Evolutionary conservation across 2,329 filamentous ascomycete genomes (phyloP), one percentile per base, ranked within the genome.

Genomic region (Clonostachys chloroleuca): DNA sequence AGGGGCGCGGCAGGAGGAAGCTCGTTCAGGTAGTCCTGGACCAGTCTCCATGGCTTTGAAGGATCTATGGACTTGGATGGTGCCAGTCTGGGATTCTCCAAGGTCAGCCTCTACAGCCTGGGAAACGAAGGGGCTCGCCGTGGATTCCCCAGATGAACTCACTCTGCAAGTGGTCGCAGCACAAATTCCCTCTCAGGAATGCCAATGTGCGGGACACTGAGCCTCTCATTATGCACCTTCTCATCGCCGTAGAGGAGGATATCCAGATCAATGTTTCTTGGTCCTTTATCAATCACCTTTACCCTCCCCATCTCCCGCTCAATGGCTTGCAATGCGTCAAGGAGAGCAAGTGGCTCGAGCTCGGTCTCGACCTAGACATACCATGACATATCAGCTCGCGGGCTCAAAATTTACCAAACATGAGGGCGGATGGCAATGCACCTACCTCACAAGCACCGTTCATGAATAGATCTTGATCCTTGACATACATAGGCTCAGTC

Each of bases 101-200:
- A 44, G 5, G 17, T 14, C 42, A 14, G 18, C 36, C 13, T 24
- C 14, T n/a, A 12, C 5, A 13, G 16, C 39, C 34, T 36, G 20
- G 35, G 30, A 16, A 30, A 34, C 36, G 17, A 18, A 46, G 36
- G 14, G 14, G 13, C 16, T 6, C 13, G 20, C 24, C 24, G 24
- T 30, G 24, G 12, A n/a, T 14, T 3, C 4, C 8, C 36, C 14
- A 14, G 36, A 34, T 34, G 20, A 12, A 59, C 78, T 59, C 69
- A 89, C 85, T 95, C 86, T 60, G 86, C 85, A 16, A 97, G 74
- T 20, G 94, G 94, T 16, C 89, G 81, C 12, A 99, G 78, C 37
- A 99, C 94, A 64, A 99, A 99, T 65, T 96, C 92, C 44, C 94
- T 80, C 66, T 99, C 94, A 3, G 86, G 70, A 72, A 99, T 96